phyloP scores from a whole-genome alignment of 2,329 filamentous ascomycete genomes.

The Neocucurbitaria cava region DNA sequence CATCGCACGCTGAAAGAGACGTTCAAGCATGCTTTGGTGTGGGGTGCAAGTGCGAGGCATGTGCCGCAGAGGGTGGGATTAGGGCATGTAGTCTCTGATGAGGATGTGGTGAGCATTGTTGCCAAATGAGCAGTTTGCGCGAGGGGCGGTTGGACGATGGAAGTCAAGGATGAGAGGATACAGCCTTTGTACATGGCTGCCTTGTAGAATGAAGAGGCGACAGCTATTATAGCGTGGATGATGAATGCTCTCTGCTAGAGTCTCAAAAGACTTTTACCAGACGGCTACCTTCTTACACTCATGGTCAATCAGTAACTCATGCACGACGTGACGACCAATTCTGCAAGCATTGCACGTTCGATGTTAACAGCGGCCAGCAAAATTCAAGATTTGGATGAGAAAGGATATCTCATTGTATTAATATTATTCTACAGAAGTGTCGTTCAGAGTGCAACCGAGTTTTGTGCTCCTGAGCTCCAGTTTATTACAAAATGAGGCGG shows the following conservation, averaged over 20 bases:
- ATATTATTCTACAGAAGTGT: background rate
- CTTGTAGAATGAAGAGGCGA: background rate
- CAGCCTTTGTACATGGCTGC: background rate
- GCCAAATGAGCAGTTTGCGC: conserved; percentile 29
- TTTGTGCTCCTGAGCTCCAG: background rate
- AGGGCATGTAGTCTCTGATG: conserved; percentile 75
- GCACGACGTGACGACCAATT: too few species aligned
- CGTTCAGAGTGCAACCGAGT: background rate
- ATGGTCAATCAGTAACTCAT: too few species aligned
- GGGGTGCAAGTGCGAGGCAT: conserved; percentile 95
- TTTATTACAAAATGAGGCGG: background rate
- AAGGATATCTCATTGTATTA: background rate
- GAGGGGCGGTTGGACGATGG: background rate
- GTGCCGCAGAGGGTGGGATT: conserved; percentile 92
- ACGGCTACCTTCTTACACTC: too few species aligned
- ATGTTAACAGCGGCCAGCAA: background rate
- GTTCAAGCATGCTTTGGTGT: conserved; percentile 98
- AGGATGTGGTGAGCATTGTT: conserved; percentile 73
- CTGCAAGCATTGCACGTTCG: too few species aligned
- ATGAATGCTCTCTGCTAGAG: background rate
- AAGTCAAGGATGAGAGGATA: background rate
- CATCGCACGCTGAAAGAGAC: conserved; percentile 95
- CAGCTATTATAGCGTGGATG: background rate
- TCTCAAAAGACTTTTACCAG: background rate
- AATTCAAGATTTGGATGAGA: background rate